These are phyloP conservation scores for Penicillium flavigenum DNA, from an alignment of 495 filamentous ascomycete genomes.

Conservation along the genomic window DNA sequence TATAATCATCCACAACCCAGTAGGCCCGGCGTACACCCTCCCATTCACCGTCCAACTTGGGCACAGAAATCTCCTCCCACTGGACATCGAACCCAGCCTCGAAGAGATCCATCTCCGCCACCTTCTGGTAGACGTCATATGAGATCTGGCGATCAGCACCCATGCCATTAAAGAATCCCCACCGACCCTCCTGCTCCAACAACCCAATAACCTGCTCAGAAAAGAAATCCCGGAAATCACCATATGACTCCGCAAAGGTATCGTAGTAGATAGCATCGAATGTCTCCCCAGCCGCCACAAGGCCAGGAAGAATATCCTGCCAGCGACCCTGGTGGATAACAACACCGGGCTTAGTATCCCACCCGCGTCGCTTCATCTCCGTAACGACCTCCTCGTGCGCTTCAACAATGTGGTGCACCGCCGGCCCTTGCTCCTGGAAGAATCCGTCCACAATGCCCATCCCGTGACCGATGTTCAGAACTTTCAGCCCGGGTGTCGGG, in stretches of 20 bases:
- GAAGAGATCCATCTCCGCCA: conserved; percentile 86
- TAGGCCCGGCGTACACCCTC: conserved; percentile 82
- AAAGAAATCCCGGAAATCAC: conserved; percentile 82
- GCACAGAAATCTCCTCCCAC: conserved; percentile 78
- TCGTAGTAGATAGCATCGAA: conserved; percentile 98
- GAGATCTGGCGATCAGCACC: conserved; percentile 89
- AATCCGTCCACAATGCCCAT: conserved; percentile 94
- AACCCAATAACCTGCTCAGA: conserved; percentile 79
- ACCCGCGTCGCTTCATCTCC: conserved; percentile 62
- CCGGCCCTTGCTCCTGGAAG: conserved; percentile 66
- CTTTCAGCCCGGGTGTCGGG: conserved; percentile 58
- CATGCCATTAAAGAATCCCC: conserved; percentile 94
- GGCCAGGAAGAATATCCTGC: conserved; percentile 75
- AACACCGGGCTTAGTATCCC: conserved; percentile 64
- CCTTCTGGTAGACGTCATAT: conserved; percentile 94
- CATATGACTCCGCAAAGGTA: conserved; percentile 93
- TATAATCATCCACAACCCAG: conserved; percentile 78
- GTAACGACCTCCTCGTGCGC: conserved; percentile 81
- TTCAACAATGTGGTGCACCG: conserved; percentile 83
- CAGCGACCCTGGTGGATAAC: conserved; percentile 71
- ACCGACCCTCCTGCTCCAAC: conserved; percentile 69
- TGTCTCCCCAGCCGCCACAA: conserved; percentile 65
- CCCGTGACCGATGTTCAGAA: conserved; percentile 91
- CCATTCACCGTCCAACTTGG: conserved; percentile 68
- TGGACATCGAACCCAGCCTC: conserved; percentile 89